These are phyloP conservation scores for Gossypium arboreum DNA, from an alignment of 345 rosid genomes.

Conservation along the genomic window DNA sequence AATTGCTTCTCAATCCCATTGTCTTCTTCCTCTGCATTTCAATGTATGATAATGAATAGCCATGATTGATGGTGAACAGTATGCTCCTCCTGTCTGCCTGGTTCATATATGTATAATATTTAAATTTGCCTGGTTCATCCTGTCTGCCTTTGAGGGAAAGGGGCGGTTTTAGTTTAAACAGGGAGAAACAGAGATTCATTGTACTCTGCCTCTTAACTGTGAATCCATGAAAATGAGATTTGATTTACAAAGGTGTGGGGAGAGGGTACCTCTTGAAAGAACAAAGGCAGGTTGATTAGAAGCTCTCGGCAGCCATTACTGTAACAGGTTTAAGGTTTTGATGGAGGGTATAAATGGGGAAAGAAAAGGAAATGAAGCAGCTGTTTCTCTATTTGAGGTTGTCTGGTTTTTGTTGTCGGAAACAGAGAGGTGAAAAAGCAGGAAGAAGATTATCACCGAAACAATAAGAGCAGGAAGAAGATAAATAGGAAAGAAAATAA, in stretches of 20 bases:
- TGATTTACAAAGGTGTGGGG: slow-evolving; percentile 22
- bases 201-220: slow-evolving; percentile 25
- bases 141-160: slow-evolving; percentile 44
- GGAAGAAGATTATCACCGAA: not conserved
- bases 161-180: slow-evolving; percentile 7
- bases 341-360: not conserved
- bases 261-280: slow-evolving; percentile 4
- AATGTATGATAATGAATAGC: slow-evolving; percentile 16
- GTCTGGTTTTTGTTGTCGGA: slow-evolving; percentile 16
- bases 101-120: slow-evolving; percentile 1
- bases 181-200: slow-evolving; percentile 34
- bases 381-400: slow-evolving; percentile 16
- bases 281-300: slow-evolving; percentile 32
- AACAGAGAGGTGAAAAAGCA: not conserved
- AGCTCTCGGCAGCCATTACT: slow-evolving; percentile 25
- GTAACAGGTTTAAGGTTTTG: slow-evolving; percentile 16
- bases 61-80: slow-evolving; percentile 22
- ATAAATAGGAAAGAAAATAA: not conserved
- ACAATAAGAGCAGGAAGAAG: not conserved
- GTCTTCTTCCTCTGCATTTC: slow-evolving; percentile 23
- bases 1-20: slow-evolving; percentile 18
- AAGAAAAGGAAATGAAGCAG: not conserved
- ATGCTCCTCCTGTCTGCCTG: slow-evolving; percentile 33
- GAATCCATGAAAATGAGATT: slow-evolving; percentile 34
- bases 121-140: slow-evolving; percentile 53